Conservation (phyloP, 2,329 filamentous ascomycete species). For the Microdochium nivale region DNA sequence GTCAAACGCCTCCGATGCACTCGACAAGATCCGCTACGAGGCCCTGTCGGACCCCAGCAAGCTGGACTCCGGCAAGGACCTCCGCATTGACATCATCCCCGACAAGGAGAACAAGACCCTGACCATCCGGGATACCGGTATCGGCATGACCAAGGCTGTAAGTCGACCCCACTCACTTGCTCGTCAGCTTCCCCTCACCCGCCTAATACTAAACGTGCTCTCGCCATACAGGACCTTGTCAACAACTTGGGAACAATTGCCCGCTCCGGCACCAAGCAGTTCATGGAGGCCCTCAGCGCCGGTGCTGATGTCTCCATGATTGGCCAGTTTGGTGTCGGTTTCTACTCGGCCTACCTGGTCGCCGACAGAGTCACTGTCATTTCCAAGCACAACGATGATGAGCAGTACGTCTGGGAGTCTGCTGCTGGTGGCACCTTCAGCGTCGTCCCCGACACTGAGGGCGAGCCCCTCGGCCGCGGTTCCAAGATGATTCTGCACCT, state of each 20-base stretch:
- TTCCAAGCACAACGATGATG: constrained; percentile 99
- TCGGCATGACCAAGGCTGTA: constrained; percentile 99
- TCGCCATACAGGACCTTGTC: constrained; percentile 73
- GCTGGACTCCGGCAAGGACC: constrained; percentile 95
- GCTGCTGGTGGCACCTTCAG: constrained; percentile 95
- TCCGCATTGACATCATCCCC: constrained; percentile 98
- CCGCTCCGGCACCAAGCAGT: constrained; percentile 98
- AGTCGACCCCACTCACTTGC: constrained; percentile 31
- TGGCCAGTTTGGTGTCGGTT: constrained; percentile 99
- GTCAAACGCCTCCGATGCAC: constrained; percentile 96
- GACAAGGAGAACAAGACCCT: constrained; percentile 96
- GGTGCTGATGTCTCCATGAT: constrained; percentile 99
- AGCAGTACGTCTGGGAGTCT: constrained; percentile 99
- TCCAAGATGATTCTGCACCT: constrained; percentile 98
- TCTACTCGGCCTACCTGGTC: constrained; percentile 99
- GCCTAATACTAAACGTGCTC: constrained; percentile 9
- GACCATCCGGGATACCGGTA: constrained; percentile 95
- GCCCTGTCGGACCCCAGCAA: constrained; percentile 93
- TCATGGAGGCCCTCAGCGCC: constrained; percentile 98
- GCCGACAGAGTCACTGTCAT: constrained; percentile 92
- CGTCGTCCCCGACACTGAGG: constrained; percentile 82
- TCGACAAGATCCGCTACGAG: constrained; percentile 99
- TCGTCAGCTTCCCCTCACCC: background rate
- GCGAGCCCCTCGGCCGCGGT: constrained; percentile 84
- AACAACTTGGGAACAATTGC: constrained; percentile 99